Conservation (phyloP, 1,139 yeast species). For the Geotrichum siamense region DNA sequence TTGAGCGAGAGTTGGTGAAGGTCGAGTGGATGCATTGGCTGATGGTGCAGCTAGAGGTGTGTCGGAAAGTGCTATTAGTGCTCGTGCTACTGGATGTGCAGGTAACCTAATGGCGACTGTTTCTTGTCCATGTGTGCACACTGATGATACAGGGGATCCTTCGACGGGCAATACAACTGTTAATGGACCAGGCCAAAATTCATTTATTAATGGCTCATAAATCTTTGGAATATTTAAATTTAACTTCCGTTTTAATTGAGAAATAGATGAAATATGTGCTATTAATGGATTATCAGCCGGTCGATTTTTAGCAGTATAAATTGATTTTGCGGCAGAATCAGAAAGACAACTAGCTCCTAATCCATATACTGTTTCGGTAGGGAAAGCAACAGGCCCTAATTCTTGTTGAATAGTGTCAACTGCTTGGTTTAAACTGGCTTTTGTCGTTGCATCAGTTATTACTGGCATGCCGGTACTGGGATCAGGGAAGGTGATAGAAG, state of each 20-base stretch:
- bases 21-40: conserved; percentile 92
- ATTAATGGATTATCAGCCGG: conserved; percentile 95
- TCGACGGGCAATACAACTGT: conserved; percentile 65
- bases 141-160: conserved; percentile 46
- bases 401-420: conserved; percentile 48
- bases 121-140: conserved; percentile 78
- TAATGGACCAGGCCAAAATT: conserved; percentile 95
- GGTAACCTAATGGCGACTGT: conserved; percentile 94
- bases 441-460: conserved; percentile 9
- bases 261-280: conserved; percentile 73
- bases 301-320: conserved; percentile 80
- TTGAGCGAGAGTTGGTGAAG: conserved; percentile 82
- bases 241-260: conserved; percentile 58
- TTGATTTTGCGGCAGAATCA: conserved; percentile 65
- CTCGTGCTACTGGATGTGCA: conserved; percentile 79
- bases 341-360: conserved; percentile 80
- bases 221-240: conserved; percentile 55
- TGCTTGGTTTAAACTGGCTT: conserved; percentile 46
- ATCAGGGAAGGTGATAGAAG: conserved; percentile 37
- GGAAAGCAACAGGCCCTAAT: conserved; percentile 72
- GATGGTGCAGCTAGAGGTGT: conserved; percentile 95
- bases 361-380: conserved; percentile 96
- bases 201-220: conserved; percentile 53
- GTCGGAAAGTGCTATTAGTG: conserved; percentile 78
- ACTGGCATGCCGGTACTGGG: conserved; percentile 20